Base-by-base conservation (phyloP, 805 yeast species). In the Zygosaccharomyces siamensis region DNA sequence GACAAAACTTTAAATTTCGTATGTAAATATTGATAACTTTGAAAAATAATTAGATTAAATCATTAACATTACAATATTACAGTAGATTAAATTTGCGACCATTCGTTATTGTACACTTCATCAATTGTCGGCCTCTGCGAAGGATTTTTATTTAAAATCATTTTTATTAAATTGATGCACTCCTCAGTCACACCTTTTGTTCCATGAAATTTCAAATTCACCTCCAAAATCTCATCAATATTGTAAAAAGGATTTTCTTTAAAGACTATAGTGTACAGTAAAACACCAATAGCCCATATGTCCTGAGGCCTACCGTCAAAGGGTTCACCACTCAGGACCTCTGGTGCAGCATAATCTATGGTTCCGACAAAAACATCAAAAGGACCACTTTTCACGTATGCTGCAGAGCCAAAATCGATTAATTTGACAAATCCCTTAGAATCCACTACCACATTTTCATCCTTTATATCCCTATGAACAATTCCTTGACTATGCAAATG, bases 351-450 rank as follows among this genome's bases (percentile, higher is more conserved):
- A 66, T 92, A 93, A 66, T 93, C 97, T 39, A 93, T 83, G 0
- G 99, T 93, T 2, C 99, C 99, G 1, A 93, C 98, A 69, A 93
- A 92, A 4, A 93, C 96, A 57, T 92, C 96, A 69, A 92, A 93
- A 4, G 98, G 98, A 0, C 97, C 98, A 70, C 84, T 89, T 55
- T 78, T 80, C 18, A 83, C 80, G 65, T 89, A 89, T 0, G 97
- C 96, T 1, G 98, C 96, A 42, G 95, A 84, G 1, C 99, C 99
- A 66, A 89, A 92, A 69, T 92, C 99, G 62, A 92, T 92, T 53
- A 92, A 72, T 64, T 89, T 90, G 45, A 88, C 83, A 39, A 80
- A 75, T 2, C 93, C 95, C 53, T 83, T 76, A 48, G 82, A 81
- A 59, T 90, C 96, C 45, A 92, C 86, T 59, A 92, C 88, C 42